Base-by-base conservation (phyloP, 345 rosid species). In the Arabis hirsuta region DNA sequence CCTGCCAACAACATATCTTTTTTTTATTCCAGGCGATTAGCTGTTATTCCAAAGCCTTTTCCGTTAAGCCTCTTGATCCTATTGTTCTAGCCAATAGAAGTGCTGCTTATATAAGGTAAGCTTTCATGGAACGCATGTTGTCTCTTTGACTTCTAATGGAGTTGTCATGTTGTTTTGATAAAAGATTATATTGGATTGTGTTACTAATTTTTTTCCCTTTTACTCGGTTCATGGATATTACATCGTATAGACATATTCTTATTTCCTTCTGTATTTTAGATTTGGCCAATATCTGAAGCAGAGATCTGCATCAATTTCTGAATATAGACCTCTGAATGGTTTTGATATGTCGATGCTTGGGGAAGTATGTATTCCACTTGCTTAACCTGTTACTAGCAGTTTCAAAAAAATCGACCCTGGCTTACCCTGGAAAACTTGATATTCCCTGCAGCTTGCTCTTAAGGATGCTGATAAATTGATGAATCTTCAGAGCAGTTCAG, bases 281-380 rank as follows among this genome's bases (percentile, higher is more conserved):
- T 75, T 84, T 76, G 89, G 96, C 76, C 91, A 84, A 70, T 88
- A 79, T 77, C 79, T 95, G 64, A 95, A 86, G 79, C 82, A 72
- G 58, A 80, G 96, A 79, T 76, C 90, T 80, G 78, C 97, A 14
- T 82, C 91, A 24, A 76, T 81, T 76, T 95, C 96, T 22, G 99
- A 91, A 75, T 47, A 75, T 76, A 78, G 75, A 69, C 93, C 97
- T 54, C 74, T 91, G 60, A 88, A 79, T 81, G 97, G 97, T 69
- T 81, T 91, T 62, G 99, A 95, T 84, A 91, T 93, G 83, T 91
- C 85, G 5, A 89, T 88, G 69, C 96, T 87, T 71, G 96, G 96
- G 61, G 99, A 91, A 81, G 99, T 95, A 88, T 68, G 85, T 78
- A 63, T 29, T 65, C 73, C 60, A 10, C 50, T 54, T 55, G 29